Base-by-base conservation (phyloP, 257 asterid species). In the Asclepias syriaca region DNA sequence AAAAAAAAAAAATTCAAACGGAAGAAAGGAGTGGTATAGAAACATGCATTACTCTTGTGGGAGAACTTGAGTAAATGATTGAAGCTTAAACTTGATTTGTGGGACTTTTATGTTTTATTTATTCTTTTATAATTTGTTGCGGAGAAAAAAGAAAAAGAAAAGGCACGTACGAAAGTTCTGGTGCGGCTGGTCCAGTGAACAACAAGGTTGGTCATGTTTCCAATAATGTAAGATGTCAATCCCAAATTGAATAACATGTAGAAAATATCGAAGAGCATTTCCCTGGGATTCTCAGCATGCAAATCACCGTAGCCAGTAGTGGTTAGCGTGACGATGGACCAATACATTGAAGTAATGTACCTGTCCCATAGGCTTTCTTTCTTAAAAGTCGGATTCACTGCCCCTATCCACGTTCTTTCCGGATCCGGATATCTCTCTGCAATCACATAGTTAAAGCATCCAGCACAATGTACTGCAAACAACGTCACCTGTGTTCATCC, bases 121-220 rank as follows among this genome's bases (percentile, higher is more conserved):
- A 29, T 51, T 13, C 11, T 10, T 7, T 8, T 43, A 12, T 34
- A 32, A 61, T 61, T 61, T 61, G 32, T 61, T 61, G 27, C 4
- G 27, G 14, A 9, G 15, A 5, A 48, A 29, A 57, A 29, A 18
- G 65, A 37, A 54, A 4, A 48, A 43, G 40, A 9, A 8, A 7
- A 43, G 40, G 16, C 24, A 24, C 93, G 40, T 86, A 90, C 97
- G 29, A 93, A 93, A 63, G 65, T 72, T 77, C 91, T 81, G 34
- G 98, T 93, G 77, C 94, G 89, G 83, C 98, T 89, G 71, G 96
- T 93, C 95, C 97, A 86, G 64, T 89, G 97, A 73, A 91, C 98
- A 0, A 91, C 97, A n/a, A 93, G 95, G 73, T 93, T 91, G 16
- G 98, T 93, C 98, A 93, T 93, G 85, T 91, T 93, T 57, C 98